Base-by-base conservation (phyloP, 257 asterid species). In the Galeopsis tetrahit region DNA sequence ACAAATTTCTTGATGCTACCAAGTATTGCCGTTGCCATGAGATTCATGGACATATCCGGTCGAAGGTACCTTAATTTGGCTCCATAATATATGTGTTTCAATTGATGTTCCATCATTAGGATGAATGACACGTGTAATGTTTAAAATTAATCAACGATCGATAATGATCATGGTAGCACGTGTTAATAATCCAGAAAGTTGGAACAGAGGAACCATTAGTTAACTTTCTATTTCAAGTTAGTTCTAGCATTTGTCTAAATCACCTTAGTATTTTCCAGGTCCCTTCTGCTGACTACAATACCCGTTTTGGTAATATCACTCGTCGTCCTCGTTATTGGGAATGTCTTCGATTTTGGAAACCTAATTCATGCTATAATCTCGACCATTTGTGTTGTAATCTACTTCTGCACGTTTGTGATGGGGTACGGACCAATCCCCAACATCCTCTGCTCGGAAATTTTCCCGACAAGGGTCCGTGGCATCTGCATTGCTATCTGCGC, bases 371-470 rank as follows among this genome's bases (percentile, higher is more conserved):
- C 96, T 4, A 66, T 86, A 10, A 70, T 92, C 81, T 92, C 98
- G 2, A 92, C 94, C 6, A 3, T 71, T 31, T 92, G 94, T 13
- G 96, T 92, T 2, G 82, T 92, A 21, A 75, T 92, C 70, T 88
- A 92, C 84, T 86, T 90, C 85, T 92, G 98, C 89, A 82, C 87
- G 36, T 92, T 92, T 42, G 96, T 85, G 68, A 92, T 86, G 93
- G 98, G 96, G 4, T 92, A 85, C 28, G 98, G 98, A 2, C 98
- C 98, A 0, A 70, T 92, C 79, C 98, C 96, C 0, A 92, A 92
- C 76, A 92, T 92, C 69, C 96, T 92, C 44, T 90, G 96, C 59
- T 51, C 97, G 0, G 97, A 92, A 66, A 92, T 92, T 59, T 92
- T 92, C 77, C 97, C 97, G 0, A 89, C 98, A 0, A 72, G 89